phyloP scores from a whole-genome alignment of 2,329 filamentous ascomycete species.

The Botryotinia convoluta region DNA sequence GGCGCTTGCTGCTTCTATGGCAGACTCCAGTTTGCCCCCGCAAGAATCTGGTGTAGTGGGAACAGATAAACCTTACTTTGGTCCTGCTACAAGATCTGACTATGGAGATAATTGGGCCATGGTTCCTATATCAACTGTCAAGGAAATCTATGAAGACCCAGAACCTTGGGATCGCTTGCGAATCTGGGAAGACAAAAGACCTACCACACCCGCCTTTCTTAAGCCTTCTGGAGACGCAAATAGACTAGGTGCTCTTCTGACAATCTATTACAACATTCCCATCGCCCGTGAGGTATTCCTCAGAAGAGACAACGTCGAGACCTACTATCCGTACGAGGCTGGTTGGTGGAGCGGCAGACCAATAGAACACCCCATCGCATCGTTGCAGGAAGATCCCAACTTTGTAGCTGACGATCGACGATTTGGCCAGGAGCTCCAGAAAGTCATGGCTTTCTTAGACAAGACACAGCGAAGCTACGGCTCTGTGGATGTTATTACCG shows the following conservation, averaged over 20 bases:
- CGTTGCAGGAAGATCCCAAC: slow-evolving; percentile 24
- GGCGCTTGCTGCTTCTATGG: slow-evolving; percentile 55
- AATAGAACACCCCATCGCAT: slow-evolving; percentile 40
- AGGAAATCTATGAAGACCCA: slow-evolving; percentile 35
- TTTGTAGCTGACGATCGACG: slow-evolving; percentile 44
- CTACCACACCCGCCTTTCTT: slow-evolving; percentile 56
- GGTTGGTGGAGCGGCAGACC: slow-evolving; percentile 62
- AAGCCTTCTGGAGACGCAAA: slow-evolving; percentile 41
- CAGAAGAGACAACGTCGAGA: slow-evolving; percentile 41
- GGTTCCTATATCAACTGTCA: slow-evolving; percentile 43
- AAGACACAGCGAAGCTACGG: slow-evolving; percentile 59
- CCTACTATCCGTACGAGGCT: slow-evolving; percentile 53
- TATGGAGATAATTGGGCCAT: slow-evolving; percentile 62
- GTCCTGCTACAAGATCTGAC: slow-evolving; percentile 54
- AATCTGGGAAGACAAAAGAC: slow-evolving; percentile 42
- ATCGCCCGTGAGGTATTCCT: slow-evolving; percentile 56
- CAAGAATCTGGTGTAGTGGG: slow-evolving; percentile 52
- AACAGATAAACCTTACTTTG: slow-evolving; percentile 50
- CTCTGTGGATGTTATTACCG: slow-evolving; percentile 49
- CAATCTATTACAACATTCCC: slow-evolving; percentile 60
- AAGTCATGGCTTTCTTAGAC: slow-evolving; percentile 62
- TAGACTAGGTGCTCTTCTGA: slow-evolving; percentile 53
- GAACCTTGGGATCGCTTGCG: slow-evolving; percentile 45
- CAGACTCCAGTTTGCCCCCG: slow-evolving; percentile 47
- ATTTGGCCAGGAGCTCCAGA: slow-evolving; percentile 44